Conservation (phyloP, 2,329 filamentous ascomycete species). For the Aspergillus sp. region DNA sequence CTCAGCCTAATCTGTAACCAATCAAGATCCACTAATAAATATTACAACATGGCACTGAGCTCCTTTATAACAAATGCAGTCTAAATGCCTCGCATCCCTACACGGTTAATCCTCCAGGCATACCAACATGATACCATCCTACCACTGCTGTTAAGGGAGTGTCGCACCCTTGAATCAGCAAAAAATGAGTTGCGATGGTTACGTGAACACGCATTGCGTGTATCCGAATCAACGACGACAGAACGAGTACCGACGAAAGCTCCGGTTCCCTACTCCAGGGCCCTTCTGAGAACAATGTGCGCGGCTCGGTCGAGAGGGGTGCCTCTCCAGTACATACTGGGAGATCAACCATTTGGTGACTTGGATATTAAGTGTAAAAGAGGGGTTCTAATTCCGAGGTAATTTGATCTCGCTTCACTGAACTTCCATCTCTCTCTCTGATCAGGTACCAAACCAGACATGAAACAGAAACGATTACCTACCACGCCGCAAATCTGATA, state of each 20-base stretch:
- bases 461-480: slow-evolving; percentile 73
- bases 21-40: no score
- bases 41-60: no score
- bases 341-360: slow-evolving; percentile 83
- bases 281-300: slow-evolving; percentile 44
- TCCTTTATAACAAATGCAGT: background rate
- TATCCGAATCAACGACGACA: slow-evolving; percentile 7
- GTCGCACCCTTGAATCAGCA: slow-evolving; percentile 49
- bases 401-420: background rate
- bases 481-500: slow-evolving; percentile 58
- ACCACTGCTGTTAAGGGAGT: slow-evolving; percentile 48
- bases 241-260: background rate
- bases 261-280: slow-evolving; percentile 30
- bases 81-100: slow-evolving; percentile 50
- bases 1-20: no score
- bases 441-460: slow-evolving; percentile 44
- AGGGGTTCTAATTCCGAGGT: slow-evolving; percentile 84
- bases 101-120: slow-evolving; percentile 42
- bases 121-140: slow-evolving; percentile 42
- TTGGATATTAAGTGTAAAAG: slow-evolving; percentile 76
- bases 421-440: background rate
- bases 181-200: slow-evolving; percentile 55
- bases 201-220: slow-evolving; percentile 40
- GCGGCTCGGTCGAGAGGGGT: slow-evolving; percentile 60
- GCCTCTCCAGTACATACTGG: slow-evolving; percentile 88